phyloP scores from a whole-genome alignment of 176 grass and related monocot genomes.

The Poa pratensis region DNA sequence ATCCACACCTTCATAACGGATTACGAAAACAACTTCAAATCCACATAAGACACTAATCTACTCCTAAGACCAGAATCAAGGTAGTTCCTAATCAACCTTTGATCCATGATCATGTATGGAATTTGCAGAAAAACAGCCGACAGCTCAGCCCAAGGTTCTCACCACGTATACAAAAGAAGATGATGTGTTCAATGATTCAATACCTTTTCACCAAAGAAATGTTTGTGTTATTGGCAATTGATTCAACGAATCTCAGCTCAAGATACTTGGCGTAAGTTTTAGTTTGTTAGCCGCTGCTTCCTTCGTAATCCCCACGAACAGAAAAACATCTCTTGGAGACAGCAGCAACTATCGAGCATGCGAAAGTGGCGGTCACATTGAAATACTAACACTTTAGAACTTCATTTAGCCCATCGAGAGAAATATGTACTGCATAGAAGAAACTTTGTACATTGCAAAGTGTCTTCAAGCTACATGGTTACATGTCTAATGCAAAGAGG shows the following conservation, averaged over 20 bases:
- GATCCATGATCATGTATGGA: conserved; percentile 42
- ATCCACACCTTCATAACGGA: neutral
- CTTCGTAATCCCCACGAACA: conserved; percentile 59
- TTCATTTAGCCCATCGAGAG: neutral
- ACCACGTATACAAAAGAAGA: conserved; percentile 27
- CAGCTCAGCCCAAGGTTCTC: conserved; percentile 19
- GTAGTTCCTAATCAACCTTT: conserved; percentile 40
- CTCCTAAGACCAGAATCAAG: conserved; percentile 24
- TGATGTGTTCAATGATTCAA: neutral
- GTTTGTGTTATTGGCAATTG: conserved; percentile 91
- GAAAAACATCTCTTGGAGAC: neutral
- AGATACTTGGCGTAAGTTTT: conserved; percentile 92
- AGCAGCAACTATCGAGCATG: neutral
- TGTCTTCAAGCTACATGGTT: neutral
- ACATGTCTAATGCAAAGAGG: neutral
- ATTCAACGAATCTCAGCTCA: conserved; percentile 92
- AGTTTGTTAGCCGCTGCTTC: conserved; percentile 91
- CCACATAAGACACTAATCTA: conserved; percentile 25
- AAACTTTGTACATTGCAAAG: conserved; percentile 16
- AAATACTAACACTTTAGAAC: neutral
- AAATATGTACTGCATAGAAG: neutral
- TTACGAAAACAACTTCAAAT: too few relatives aligned
- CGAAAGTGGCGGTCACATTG: neutral
- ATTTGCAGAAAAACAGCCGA: conserved; percentile 20
- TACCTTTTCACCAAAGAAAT: conserved; percentile 98